Evolutionary conservation across 2,329 filamentous ascomycete species (phyloP).

Genomic region (Bipolaris sorokiniana): DNA sequence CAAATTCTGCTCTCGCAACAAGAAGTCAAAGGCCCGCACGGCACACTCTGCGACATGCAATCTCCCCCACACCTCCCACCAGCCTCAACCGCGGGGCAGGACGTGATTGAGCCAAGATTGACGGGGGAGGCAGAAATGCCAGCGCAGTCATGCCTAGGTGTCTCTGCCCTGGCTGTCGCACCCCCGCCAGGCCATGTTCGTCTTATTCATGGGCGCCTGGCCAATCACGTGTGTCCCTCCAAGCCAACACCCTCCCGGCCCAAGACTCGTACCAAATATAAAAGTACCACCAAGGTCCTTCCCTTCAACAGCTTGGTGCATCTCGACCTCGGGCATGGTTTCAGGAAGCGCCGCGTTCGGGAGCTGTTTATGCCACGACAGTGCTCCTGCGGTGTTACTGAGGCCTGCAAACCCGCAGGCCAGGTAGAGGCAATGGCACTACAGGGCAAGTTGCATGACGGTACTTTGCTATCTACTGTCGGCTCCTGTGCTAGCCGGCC

Average conservation of each 20-base stretch:
- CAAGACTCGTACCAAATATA: not conserved
- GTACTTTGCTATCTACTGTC: slow-evolving; percentile 12
- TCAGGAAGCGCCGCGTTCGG: slow-evolving; percentile 21
- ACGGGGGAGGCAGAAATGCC: not conserved
- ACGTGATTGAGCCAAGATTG: slow-evolving; percentile 13
- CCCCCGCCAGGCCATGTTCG: not conserved
- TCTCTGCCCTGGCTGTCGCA: slow-evolving; percentile 6
- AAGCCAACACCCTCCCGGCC: not conserved
- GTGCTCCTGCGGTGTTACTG: slow-evolving; percentile 22
- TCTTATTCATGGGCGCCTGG: not conserved
- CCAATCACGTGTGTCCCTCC: not conserved
- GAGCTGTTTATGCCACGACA: slow-evolving; percentile 19
- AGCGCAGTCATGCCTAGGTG: slow-evolving; percentile 1
- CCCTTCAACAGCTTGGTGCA: slow-evolving; percentile 19
- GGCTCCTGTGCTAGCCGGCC: slow-evolving; percentile 16
- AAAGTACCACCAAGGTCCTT: slow-evolving; percentile 14
- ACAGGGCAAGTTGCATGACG: slow-evolving; percentile 21
- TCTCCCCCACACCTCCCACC: slow-evolving; percentile 5
- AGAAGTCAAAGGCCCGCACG: slow-evolving; percentile 5
- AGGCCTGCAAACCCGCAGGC: slow-evolving; percentile 15
- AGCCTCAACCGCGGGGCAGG: not conserved
- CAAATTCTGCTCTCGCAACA: slow-evolving; percentile 6
- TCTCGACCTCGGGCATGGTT: slow-evolving; percentile 17
- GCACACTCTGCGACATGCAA: slow-evolving; percentile 10
- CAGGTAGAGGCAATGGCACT: slow-evolving; percentile 24